A percentile compares a stretch with the other conserved stretches of the same genome.
Conservation (phyloP, 2,329 filamentous ascomycete species). For the Amauroascus niger region DNA sequence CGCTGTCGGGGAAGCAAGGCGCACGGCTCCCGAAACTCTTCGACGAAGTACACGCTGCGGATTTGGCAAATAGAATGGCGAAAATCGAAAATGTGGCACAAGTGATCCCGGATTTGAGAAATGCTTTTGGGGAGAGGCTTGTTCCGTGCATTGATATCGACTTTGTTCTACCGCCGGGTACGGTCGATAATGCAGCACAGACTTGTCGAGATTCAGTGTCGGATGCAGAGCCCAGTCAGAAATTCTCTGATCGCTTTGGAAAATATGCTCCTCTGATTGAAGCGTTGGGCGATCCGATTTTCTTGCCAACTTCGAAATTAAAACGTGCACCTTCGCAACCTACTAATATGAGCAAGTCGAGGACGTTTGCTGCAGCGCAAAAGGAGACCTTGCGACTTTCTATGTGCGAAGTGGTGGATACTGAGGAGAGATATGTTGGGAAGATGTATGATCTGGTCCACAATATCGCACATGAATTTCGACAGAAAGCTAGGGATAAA, state of each 20-base stretch:
- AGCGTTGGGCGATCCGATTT: slow-evolving; percentile 71
- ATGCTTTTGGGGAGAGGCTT: slow-evolving; percentile 69
- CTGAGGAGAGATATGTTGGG: slow-evolving; percentile 84
- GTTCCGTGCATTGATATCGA: slow-evolving; percentile 81
- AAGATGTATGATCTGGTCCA: slow-evolving; percentile 79
- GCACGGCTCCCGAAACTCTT: slow-evolving; percentile 63
- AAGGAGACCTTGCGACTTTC: slow-evolving; percentile 79
- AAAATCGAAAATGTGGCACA: slow-evolving; percentile 67
- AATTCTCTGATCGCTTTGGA: slow-evolving; percentile 61
- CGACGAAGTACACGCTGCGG: slow-evolving; percentile 83
- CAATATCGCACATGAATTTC: slow-evolving; percentile 70
- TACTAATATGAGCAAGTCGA: slow-evolving; percentile 66
- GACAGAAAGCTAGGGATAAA: slow-evolving; percentile 55
- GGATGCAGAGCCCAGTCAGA: slow-evolving; percentile 55
- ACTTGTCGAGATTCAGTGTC: slow-evolving; percentile 51
- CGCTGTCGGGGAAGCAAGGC: slow-evolving; percentile 47
- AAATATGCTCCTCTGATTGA: slow-evolving; percentile 67
- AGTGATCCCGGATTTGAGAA: slow-evolving; percentile 61
- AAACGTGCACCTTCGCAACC: slow-evolving; percentile 81
- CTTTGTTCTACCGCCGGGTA: slow-evolving; percentile 68
- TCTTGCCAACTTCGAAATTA: slow-evolving; percentile 74
- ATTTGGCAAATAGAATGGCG: slow-evolving; percentile 75
- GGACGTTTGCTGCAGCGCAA: slow-evolving; percentile 68
- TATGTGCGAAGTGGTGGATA: slow-evolving; percentile 82
- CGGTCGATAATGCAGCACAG: slow-evolving; percentile 54